Conservation (phyloP, 768 basidiomycete genomes). For the Russula ochroleuca region DNA sequence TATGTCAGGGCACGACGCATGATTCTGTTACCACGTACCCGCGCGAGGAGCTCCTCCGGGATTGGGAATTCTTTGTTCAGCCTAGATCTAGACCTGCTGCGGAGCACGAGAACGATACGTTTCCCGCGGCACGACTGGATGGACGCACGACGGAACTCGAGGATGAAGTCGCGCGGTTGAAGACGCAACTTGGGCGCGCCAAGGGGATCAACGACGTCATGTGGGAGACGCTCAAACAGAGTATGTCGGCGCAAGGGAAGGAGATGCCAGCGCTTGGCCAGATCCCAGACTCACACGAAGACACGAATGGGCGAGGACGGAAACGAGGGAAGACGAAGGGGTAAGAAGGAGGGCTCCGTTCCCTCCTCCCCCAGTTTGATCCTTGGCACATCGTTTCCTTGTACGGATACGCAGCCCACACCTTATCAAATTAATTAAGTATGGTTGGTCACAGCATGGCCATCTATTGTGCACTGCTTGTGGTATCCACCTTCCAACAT, state of each 20-base stretch:
- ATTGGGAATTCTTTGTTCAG: slow-evolving; percentile 63
- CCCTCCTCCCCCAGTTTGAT: not conserved
- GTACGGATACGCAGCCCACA: not conserved
- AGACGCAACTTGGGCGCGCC: slow-evolving; percentile 71
- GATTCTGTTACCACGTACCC: slow-evolving; percentile 40
- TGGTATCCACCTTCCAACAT: not conserved
- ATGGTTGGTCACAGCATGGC: slow-evolving; percentile 6
- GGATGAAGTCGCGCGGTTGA: slow-evolving; percentile 60
- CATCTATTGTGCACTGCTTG: slow-evolving; percentile 13
- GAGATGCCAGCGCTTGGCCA: slow-evolving; percentile 21
- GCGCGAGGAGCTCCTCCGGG: slow-evolving; percentile 53
- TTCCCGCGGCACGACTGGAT: slow-evolving; percentile 40
- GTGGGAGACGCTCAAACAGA: slow-evolving; percentile 84
- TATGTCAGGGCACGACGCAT: slow-evolving; percentile 25
- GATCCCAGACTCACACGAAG: slow-evolving; percentile 17
- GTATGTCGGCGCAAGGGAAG: slow-evolving; percentile 43
- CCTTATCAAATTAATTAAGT: slow-evolving; percentile 15
- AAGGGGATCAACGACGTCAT: slow-evolving; percentile 91
- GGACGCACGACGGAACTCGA: slow-evolving; percentile 65
- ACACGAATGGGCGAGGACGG: slow-evolving; percentile 13
- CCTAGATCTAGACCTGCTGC: slow-evolving; percentile 35
- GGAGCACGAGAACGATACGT: slow-evolving; percentile 33
- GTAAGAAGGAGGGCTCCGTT: slow-evolving; percentile 1
- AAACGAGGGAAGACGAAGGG: slow-evolving; percentile 26
- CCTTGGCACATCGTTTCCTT: slow-evolving; percentile 2